phyloP scores from a whole-genome alignment of 192 early-diverging fungal genomes.

The Backusella luteola region DNA sequence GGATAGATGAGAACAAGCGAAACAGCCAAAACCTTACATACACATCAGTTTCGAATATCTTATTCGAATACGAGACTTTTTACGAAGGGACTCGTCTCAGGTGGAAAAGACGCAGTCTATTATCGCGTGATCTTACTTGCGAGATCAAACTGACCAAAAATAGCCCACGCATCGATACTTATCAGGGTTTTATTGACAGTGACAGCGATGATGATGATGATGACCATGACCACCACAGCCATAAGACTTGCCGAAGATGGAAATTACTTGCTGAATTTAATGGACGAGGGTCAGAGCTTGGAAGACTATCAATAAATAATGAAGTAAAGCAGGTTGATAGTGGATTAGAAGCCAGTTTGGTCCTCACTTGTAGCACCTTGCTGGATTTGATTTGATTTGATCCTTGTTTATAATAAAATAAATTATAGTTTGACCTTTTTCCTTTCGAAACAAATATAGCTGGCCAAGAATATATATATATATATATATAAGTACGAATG shows the following conservation, averaged over 20 bases:
- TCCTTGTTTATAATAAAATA: constrained; percentile 8
- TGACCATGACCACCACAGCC: constrained; percentile 2
- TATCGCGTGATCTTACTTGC: constrained; percentile 35
- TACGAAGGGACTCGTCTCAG: constrained; percentile 23
- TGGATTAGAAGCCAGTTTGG: constrained; percentile 8
- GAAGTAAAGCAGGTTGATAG: not conserved
- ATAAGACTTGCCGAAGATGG: constrained; percentile 3
- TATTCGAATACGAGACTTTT: constrained; percentile 30
- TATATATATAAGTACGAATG: not conserved
- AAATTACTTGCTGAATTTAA: constrained; percentile 9
- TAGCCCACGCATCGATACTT: not conserved
- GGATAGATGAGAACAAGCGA: not conserved
- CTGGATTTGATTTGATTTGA: constrained; percentile 20
- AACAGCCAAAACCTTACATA: not conserved
- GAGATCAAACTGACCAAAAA: constrained; percentile 20
- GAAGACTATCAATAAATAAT: constrained; percentile 1
- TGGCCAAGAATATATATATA: not conserved
- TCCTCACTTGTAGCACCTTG: constrained; percentile 30
- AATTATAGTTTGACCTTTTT: constrained; percentile 7
- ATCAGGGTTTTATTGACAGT: constrained; percentile 14
- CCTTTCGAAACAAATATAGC: constrained; percentile 15
- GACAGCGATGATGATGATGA: constrained; percentile 14
- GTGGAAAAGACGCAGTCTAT: constrained; percentile 30
- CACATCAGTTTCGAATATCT: constrained; percentile 9
- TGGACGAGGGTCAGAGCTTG: not conserved